phyloP scores from a whole-genome alignment of 257 asterid genomes.

The Fraxinus americana region DNA sequence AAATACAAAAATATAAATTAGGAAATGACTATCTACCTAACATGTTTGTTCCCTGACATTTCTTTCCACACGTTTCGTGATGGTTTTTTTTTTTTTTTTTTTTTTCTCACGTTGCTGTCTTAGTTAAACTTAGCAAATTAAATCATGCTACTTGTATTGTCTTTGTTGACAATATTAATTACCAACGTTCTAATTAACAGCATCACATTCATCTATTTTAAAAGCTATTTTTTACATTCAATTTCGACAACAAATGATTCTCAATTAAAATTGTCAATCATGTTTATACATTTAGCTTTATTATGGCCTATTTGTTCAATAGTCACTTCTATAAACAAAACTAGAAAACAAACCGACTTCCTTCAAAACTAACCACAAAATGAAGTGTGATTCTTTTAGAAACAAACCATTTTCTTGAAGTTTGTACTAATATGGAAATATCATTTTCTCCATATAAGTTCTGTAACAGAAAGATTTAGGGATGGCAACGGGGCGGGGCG shows the following conservation, averaged over 20 bases:
- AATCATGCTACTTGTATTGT: too few relatives aligned
- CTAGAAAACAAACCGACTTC: not conserved
- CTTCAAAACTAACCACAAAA: not conserved
- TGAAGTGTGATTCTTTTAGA: not conserved
- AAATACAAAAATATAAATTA: not conserved
- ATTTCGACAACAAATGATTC: too few relatives aligned
- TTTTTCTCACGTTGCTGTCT: not conserved
- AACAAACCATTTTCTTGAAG: not conserved
- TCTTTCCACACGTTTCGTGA: constrained; percentile 13
- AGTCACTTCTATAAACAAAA: constrained; percentile 10
- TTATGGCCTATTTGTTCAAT: not conserved
- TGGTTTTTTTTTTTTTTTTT: too few relatives aligned
- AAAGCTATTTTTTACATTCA: too few relatives aligned
- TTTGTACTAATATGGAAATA: not conserved
- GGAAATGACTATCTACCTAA: not conserved
- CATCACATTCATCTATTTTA: too few relatives aligned
- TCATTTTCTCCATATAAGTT: not conserved
- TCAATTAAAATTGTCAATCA: too few relatives aligned
- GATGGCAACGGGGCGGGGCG: too few relatives aligned
- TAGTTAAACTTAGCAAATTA: not conserved
- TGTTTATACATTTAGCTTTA: too few relatives aligned
- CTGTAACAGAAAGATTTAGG: not conserved
- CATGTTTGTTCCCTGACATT: constrained; percentile 1
- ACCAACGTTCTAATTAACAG: too few relatives aligned
- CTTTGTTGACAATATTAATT: too few relatives aligned